Conservation (phyloP, 1,284 basidiomycete species). For the Papiliotrema laurentii region DNA sequence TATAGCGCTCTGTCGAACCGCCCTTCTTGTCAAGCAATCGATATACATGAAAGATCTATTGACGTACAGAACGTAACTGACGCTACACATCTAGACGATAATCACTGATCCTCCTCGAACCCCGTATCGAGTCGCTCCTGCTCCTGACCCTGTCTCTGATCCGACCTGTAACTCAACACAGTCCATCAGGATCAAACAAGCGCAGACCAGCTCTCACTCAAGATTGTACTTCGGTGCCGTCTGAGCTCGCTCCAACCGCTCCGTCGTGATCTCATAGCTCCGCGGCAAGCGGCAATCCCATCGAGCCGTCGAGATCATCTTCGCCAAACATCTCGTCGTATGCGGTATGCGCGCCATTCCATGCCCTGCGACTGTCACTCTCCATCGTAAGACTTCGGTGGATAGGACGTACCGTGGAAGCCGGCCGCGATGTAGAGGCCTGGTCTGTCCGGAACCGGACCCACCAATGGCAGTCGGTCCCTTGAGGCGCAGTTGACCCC, state of each 20-base stretch:
- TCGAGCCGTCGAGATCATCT: slow-evolving; percentile 12
- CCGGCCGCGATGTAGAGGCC: slow-evolving; percentile 20
- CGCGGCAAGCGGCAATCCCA: slow-evolving; percentile 19
- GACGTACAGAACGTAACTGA: too few species aligned
- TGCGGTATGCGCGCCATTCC: slow-evolving; percentile 29
- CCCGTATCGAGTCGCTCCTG: too few species aligned
- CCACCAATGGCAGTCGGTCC: slow-evolving; percentile 28
- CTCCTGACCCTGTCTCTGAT: too few species aligned
- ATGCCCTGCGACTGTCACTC: slow-evolving; percentile 11
- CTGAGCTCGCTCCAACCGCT: slow-evolving; percentile 13
- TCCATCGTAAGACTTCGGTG: not conserved
- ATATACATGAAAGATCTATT: too few species aligned
- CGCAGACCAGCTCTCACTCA: not conserved
- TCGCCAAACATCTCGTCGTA: slow-evolving; percentile 13
- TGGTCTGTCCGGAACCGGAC: slow-evolving; percentile 19
- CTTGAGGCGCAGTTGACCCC: slow-evolving; percentile 20
- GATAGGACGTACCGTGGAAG: slow-evolving; percentile 1
- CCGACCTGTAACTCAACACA: too few species aligned
- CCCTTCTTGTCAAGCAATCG: too few species aligned
- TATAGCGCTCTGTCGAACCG: too few species aligned
- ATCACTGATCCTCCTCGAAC: too few species aligned
- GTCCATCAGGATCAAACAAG: too few species aligned
- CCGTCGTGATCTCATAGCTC: slow-evolving; percentile 17
- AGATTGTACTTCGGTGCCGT: not conserved
- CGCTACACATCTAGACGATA: too few species aligned